Evolutionary conservation across 2,329 filamentous ascomycete species (phyloP).

Genomic region (Hypoxylon sp.): DNA sequence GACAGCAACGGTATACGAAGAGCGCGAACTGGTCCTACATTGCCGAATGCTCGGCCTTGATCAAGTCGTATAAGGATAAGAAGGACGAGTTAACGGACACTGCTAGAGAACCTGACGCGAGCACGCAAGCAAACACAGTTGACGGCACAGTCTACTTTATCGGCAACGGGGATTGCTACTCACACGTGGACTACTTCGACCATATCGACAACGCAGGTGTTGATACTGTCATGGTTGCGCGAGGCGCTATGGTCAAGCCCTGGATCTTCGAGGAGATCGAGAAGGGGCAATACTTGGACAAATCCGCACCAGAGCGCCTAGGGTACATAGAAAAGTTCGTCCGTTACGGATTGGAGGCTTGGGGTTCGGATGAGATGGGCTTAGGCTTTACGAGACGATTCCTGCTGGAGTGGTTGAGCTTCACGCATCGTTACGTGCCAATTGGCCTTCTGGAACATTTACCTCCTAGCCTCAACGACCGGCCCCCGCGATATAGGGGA

Average conservation of each 20-base stretch:
- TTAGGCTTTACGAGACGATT: slow-evolving; percentile 92
- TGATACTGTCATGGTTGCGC: slow-evolving; percentile 97
- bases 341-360: slow-evolving; percentile 90
- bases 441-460: slow-evolving; percentile 89
- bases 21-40: slow-evolving; percentile 97
- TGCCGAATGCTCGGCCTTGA: slow-evolving; percentile 86
- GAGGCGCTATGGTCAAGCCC: slow-evolving; percentile 95
- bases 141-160: slow-evolving; percentile 87
- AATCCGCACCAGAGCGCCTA: slow-evolving; percentile 89
- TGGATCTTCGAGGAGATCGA: slow-evolving; percentile 99
- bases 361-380: slow-evolving; percentile 96
- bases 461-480: slow-evolving; percentile 89
- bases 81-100: slow-evolving; percentile 81
- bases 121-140: slow-evolving; percentile 76
- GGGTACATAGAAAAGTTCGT: slow-evolving; percentile 90
- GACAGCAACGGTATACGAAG: slow-evolving; percentile 94
- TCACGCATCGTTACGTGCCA: slow-evolving; percentile 91
- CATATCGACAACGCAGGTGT: slow-evolving; percentile 84
- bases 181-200: slow-evolving; percentile 87
- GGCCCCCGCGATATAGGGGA: slow-evolving; percentile 86
- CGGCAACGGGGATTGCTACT: slow-evolving; percentile 97
- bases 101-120: slow-evolving; percentile 79
- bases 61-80: slow-evolving; percentile 83
- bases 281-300: slow-evolving; percentile 93
- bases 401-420: slow-evolving; percentile 95